Percentiles rank a stretch among this genome's conserved stretches.
phyloP scores from a whole-genome alignment of 2,329 filamentous ascomycete genomes.

The Arthrobotrys sinensis region DNA sequence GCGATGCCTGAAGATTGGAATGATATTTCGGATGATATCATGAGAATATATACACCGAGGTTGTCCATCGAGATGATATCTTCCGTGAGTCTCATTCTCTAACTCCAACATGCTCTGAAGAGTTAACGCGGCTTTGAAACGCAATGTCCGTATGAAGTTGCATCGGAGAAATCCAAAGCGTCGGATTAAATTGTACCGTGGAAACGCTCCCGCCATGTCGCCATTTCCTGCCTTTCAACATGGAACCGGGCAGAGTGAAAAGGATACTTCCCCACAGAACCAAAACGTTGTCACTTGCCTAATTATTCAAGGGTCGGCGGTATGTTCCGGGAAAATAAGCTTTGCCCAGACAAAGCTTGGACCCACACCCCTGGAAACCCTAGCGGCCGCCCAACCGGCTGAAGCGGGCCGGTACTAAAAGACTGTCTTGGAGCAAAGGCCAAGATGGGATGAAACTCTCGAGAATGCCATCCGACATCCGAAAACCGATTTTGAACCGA shows the following conservation, averaged over 20 bases:
- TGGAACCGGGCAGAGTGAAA: not conserved
- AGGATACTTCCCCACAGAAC: slow-evolving; percentile 10
- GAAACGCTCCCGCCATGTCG: slow-evolving; percentile 15
- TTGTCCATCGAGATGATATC: too few relatives aligned
- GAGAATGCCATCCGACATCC: not conserved
- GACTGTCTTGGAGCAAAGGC: not conserved
- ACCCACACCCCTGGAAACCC: slow-evolving; percentile 22
- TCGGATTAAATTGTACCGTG: slow-evolving; percentile 40
- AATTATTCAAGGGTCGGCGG: slow-evolving; percentile 14
- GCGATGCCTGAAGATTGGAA: not conserved
- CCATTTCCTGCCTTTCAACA: not conserved
- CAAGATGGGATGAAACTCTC: slow-evolving; percentile 21
- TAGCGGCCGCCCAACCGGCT: slow-evolving; percentile 24
- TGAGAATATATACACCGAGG: not conserved
- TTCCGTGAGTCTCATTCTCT: too few relatives aligned
- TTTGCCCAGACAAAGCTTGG: slow-evolving; percentile 27
- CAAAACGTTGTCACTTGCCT: slow-evolving; percentile 4
- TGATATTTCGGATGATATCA: not conserved
- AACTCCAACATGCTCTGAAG: not conserved
- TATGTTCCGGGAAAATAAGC: slow-evolving; percentile 26
- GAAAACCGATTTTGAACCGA: not conserved
- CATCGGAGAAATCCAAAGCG: slow-evolving; percentile 31
- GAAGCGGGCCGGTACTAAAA: slow-evolving; percentile 21
- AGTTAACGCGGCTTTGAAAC: slow-evolving; percentile 5
- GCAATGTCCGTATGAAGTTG: not conserved